Evolutionary conservation across 768 basidiomycete genomes (phyloP).

Genomic region (Pleurotus eryngii): DNA sequence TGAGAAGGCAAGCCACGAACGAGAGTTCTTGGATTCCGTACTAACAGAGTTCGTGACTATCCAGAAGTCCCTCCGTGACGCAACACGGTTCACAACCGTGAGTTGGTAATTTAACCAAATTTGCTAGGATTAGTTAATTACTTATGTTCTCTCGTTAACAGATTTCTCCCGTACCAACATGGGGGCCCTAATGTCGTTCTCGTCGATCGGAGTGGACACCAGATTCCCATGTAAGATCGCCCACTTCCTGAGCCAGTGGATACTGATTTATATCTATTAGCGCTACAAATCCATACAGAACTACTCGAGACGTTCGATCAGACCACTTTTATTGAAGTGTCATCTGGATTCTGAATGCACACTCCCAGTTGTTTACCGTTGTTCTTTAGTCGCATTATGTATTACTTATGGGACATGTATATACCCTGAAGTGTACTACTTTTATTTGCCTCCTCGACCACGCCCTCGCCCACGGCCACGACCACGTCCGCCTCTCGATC

Average conservation of each 20-base stretch:
- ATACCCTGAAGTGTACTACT: not conserved
- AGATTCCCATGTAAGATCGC: conserved; percentile 28
- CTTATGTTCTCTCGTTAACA: not conserved
- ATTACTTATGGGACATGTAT: no score
- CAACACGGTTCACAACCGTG: not conserved
- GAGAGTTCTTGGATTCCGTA: no score
- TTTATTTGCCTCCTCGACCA: conserved; percentile 20
- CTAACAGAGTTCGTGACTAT: no score
- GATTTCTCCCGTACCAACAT: not conserved
- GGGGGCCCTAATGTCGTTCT: not conserved
- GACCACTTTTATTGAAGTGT: not conserved
- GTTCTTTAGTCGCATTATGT: no score
- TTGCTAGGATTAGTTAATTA: not conserved
- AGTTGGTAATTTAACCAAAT: not conserved
- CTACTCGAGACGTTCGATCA: not conserved
- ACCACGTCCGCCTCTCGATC: conserved; percentile 15
- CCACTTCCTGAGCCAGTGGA: not conserved
- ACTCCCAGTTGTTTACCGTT: no score
- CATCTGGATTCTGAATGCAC: no score
- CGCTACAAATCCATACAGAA: conserved; percentile 1
- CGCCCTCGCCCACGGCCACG: conserved; percentile 21
- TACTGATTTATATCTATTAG: not conserved
- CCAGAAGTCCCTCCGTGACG: not conserved
- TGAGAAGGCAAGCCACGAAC: no score
- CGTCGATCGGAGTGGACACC: conserved; percentile 21